Base-by-base conservation (phyloP, 163 green algal species). In the Scenedesmus sp. region DNA sequence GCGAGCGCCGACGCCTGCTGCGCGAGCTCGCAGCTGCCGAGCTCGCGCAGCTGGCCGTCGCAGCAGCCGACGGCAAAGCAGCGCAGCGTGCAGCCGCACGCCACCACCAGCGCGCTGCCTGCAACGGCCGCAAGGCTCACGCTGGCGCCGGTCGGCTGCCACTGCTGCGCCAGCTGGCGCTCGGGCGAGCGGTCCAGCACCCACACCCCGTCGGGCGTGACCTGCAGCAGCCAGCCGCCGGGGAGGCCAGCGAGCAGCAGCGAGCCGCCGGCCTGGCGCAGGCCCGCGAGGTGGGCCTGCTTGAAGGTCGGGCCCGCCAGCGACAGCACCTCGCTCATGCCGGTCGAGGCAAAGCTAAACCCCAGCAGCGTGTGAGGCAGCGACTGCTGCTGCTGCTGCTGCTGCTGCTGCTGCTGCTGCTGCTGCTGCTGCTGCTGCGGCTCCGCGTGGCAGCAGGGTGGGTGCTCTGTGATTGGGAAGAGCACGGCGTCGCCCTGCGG, bases 1-100 rank as follows among this genome's bases (percentile, higher is more conserved):
- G 48, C 51, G 33, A 81, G 53, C 1, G 74, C 74, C 5, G 74
- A 81, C 22, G 62, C 62, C 53, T 81, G 74, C 74, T 81, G 74
- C 50, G 31, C 50, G 48, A 81, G 63, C 50, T 75, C 28, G 14
- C 31, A 39, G n/a, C 5, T 47, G 2, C 24, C 51, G 29, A 60
- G 31, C 48, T 34, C 3, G 34, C 26, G 7, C 13, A 81, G 17
- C 15, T 1, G 1, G 11, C 72, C 60, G 24, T 14, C 33, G 45
- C 69, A 77, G 69, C 69, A 77, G 69, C 42, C 66, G 54, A 67
- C 34, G 53, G 1, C 31, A 10, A 56, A 33, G 29, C 53, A 63
- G 24, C 24, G 47, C 31, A 77, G 1, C 5, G 4, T 42, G 22
- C 11, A 33, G 44, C 69, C 69, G 28, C 53, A 67, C 2, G 69